Base-by-base conservation (phyloP, 352 stramenopile genomes). In the Phytopythium ostracodes region DNA sequence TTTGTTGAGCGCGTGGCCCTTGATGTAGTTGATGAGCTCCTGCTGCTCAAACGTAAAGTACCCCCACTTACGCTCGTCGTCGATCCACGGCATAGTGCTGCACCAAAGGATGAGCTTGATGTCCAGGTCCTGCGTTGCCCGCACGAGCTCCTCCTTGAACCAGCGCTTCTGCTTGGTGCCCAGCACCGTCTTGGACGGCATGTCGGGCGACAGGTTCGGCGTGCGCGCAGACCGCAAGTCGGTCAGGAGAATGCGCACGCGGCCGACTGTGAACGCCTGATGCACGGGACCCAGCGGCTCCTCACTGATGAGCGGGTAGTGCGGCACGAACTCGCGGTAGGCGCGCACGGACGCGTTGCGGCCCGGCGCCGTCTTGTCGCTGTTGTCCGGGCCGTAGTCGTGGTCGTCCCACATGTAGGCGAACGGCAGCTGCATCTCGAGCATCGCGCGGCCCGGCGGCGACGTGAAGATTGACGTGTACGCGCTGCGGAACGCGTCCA, bases 361-460 rank as follows among this genome's bases (percentile, higher is more conserved):
- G 33, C 84, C 86, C 1, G 74, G 80, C 33, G 86, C 84, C 18
- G 76, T 92, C 56, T 80, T 79, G 65, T 97, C 83, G 27, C 85
- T 94, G 60, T 97, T 96, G 72, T 97, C 87, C 33, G 85, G 87
- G 31, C 88, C 89, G 61, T 86, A 97, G 65, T 97, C 89, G 68
- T 97, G 89, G 72, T 97, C 89, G 63, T 95, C 85, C 83, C 85
- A 97, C 87, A 96, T 96, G 66, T 96, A 96, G 18, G 74, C 84
- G 57, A 96, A 89, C 4, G 89, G 88, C 10, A 96, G 56, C 44
- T 94, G 72, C 84, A 94, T 94, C 14, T 57, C 77, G n/a, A 92
- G 61, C 84, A 96, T 92, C 17, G 81, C 79, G 44, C 70, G 65
- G 17, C 86, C 86, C 0, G 84, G 66, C 7, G 82, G 81, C 2